Conservation (phyloP, 805 yeast species). For the Metschnikowia lachancei region DNA sequence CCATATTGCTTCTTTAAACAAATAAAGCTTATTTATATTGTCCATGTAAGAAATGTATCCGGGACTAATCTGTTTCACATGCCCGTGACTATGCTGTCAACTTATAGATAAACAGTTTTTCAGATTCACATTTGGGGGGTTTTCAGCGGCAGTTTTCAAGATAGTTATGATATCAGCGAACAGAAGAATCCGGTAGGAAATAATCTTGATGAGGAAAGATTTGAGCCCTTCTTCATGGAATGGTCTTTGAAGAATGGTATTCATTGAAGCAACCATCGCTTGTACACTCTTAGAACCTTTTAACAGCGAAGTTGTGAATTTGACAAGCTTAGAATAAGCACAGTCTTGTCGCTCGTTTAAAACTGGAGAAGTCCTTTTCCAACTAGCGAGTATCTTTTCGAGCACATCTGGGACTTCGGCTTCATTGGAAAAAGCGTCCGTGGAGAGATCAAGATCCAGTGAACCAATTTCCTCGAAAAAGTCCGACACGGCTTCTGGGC, state of each 20-base stretch:
- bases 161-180: conserved; percentile 16
- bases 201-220: conserved; percentile 17
- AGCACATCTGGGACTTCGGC: not conserved
- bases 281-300: not conserved
- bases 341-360: conserved; percentile 16
- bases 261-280: not conserved
- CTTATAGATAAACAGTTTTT: too few species aligned
- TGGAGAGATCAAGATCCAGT: not conserved
- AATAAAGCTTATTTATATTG: too few species aligned
- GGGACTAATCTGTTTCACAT: too few species aligned
- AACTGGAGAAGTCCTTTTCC: not conserved
- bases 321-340: conserved; percentile 19
- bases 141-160: conserved; percentile 3
- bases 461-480: not conserved
- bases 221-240: not conserved
- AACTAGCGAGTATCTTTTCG: not conserved
- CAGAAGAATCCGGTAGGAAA: conserved; percentile 19
- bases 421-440: not conserved
- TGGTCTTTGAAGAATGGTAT: not conserved
- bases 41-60: too few species aligned
- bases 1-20: too few species aligned
- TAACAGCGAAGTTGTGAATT: not conserved
- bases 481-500: conserved; percentile 1
- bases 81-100: too few species aligned
- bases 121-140: not conserved